phyloP scores from a whole-genome alignment of 371 early-diverging fungal species.

The Mortierella sp. region DNA sequence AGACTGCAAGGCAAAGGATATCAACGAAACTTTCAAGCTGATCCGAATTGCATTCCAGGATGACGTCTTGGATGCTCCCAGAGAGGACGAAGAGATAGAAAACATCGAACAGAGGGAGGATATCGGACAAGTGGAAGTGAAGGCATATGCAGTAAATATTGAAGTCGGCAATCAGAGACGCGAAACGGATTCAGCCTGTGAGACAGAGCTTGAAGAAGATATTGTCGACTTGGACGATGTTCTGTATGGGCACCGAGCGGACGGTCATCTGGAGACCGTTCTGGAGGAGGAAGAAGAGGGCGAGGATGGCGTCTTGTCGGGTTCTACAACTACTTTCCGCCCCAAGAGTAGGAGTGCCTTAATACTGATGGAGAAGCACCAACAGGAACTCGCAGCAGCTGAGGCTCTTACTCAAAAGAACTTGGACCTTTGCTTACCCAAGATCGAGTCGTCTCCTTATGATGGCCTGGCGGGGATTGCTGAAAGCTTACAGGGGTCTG shows the following conservation, averaged over 20 bases:
- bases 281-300: conserved; percentile 38
- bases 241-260: background rate
- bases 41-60: conserved; percentile 39
- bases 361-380: conserved; percentile 18
- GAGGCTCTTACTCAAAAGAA: background rate
- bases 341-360: conserved; percentile 25
- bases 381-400: conserved; percentile 5
- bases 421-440: background rate
- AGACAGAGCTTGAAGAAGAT: background rate
- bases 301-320: background rate
- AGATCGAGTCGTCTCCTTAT: conserved; percentile 12
- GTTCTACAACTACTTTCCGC: conserved; percentile 32
- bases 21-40: conserved; percentile 31
- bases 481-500: background rate
- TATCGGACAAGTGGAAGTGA: background rate
- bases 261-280: conserved; percentile 28
- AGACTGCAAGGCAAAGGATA: conserved; percentile 28
- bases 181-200: background rate
- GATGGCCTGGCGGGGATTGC: background rate
- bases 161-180: background rate
- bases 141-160: background rate
- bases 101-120: conserved; percentile 7
- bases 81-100: conserved; percentile 12
- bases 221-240: background rate
- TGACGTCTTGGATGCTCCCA: conserved; percentile 10